These are phyloP conservation scores for Fusarium brevicatenulatum DNA, from an alignment of 2,329 filamentous ascomycete genomes.

Conservation along the genomic window DNA sequence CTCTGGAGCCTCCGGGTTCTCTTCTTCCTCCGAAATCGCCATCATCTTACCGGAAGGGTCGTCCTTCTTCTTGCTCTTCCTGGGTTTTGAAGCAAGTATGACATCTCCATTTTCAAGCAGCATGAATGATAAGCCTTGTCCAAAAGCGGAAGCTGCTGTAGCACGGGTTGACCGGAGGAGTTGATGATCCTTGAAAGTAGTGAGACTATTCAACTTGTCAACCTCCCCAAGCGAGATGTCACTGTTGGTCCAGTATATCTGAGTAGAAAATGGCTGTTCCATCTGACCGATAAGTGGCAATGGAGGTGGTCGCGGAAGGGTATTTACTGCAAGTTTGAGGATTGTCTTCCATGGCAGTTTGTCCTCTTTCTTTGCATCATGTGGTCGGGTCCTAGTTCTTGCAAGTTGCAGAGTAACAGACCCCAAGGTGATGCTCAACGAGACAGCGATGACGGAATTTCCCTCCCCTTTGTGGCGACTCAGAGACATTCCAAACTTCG, in stretches of 20 bases:
- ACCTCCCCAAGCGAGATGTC: neutral
- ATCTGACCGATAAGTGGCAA: neutral
- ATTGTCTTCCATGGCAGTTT: neutral
- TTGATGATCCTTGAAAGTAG: neutral
- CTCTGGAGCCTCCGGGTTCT: neutral
- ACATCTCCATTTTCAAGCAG: neutral
- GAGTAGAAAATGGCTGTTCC: neutral
- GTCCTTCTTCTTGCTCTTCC: neutral
- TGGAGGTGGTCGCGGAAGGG: neutral
- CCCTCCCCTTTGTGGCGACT: neutral
- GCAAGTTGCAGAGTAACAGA: neutral
- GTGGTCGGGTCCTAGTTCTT: neutral
- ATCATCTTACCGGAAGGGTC: neutral
- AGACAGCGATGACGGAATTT: neutral
- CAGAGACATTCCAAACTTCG: neutral
- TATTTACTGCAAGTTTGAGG: neutral
- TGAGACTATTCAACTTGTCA: neutral
- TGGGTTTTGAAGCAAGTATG: neutral
- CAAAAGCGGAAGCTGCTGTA: neutral
- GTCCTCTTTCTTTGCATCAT: neutral
- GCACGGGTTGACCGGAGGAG: neutral
- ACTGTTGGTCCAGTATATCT: neutral
- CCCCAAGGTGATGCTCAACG: neutral
- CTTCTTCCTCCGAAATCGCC: neutral
- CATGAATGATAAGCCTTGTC: neutral